These are phyloP conservation scores for Dryadomyces sulphureus DNA, from an alignment of 2,329 filamentous ascomycete species.

Conservation along the genomic window DNA sequence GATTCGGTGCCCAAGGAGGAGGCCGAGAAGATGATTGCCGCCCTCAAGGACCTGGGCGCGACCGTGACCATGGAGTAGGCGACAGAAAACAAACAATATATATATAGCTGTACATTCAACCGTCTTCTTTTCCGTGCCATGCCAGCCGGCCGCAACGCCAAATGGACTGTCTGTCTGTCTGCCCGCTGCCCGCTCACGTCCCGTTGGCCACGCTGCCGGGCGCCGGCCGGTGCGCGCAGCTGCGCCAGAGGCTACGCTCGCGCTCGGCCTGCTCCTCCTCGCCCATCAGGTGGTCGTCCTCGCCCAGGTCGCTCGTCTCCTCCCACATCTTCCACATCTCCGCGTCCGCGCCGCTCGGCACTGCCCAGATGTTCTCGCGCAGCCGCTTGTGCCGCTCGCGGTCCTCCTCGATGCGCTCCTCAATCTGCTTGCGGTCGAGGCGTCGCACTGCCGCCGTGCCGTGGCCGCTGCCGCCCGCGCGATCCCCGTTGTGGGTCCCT, in stretches of 20 bases:
- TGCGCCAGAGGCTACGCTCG: slow-evolving; percentile 18
- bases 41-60: slow-evolving; percentile 84
- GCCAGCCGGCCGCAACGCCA: no score
- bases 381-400: slow-evolving; percentile 85
- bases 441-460: slow-evolving; percentile 15
- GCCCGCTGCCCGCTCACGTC: no score
- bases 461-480: slow-evolving; percentile 8
- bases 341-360: slow-evolving; percentile 46
- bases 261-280: slow-evolving; percentile 54
- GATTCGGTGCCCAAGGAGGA: slow-evolving; percentile 98
- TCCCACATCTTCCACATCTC: slow-evolving; percentile 79
- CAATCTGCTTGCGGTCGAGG: slow-evolving; percentile 76
- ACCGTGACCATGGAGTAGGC: slow-evolving; percentile 80
- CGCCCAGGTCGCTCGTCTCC: slow-evolving; percentile 71
- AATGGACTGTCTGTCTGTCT: no score
- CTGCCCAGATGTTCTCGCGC: slow-evolving; percentile 86
- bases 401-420: slow-evolving; percentile 95
- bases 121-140: no score
- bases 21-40: slow-evolving; percentile 91
- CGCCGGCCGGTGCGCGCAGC: slow-evolving; percentile 21
- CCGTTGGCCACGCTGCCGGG: slow-evolving; percentile 5
- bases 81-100: not conserved
- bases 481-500: not conserved
- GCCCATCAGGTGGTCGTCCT: slow-evolving; percentile 68
- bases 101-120: not conserved